These are phyloP conservation scores for Sophora flavescens DNA, from an alignment of 306 rosid genomes.

Conservation along the genomic window DNA sequence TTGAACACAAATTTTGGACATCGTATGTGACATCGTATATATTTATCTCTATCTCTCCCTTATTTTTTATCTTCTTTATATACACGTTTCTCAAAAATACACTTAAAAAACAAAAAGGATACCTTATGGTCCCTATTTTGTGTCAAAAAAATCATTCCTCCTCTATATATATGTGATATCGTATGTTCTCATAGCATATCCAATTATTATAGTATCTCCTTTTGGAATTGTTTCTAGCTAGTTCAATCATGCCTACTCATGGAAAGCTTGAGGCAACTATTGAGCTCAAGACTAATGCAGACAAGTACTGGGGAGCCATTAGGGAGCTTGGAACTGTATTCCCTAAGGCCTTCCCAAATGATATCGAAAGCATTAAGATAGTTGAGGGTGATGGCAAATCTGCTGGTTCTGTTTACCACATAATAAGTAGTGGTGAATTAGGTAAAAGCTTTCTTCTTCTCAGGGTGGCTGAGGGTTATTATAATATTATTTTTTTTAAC, in stretches of 20 bases:
- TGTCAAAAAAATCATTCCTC: too few species aligned
- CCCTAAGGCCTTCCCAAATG: constrained; percentile 63
- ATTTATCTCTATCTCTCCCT: too few species aligned
- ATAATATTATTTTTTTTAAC: too few species aligned
- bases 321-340: constrained; percentile 45
- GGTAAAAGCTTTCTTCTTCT: constrained; percentile 49
- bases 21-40: too few species aligned
- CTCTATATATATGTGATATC: neutral
- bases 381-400: constrained; percentile 87
- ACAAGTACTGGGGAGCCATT: constrained; percentile 41
- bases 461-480: neutral
- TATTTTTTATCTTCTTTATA: too few species aligned
- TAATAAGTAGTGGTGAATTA: constrained; percentile 57
- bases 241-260: constrained; percentile 42
- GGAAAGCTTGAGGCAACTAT: constrained; percentile 59
- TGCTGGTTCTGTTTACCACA: constrained; percentile 68
- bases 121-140: too few species aligned
- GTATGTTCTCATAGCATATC: neutral
- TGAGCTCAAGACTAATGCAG: constrained; percentile 49
- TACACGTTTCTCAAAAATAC: too few species aligned
- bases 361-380: constrained; percentile 80
- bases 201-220: neutral
- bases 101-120: too few species aligned
- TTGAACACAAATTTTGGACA: too few species aligned
- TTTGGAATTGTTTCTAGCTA: too few species aligned